Percentiles rank a stretch among this genome's conserved stretches.
Evolutionary conservation across 495 filamentous ascomycete species (phyloP).

Genomic region (Stereocaulon alpinum): DNA sequence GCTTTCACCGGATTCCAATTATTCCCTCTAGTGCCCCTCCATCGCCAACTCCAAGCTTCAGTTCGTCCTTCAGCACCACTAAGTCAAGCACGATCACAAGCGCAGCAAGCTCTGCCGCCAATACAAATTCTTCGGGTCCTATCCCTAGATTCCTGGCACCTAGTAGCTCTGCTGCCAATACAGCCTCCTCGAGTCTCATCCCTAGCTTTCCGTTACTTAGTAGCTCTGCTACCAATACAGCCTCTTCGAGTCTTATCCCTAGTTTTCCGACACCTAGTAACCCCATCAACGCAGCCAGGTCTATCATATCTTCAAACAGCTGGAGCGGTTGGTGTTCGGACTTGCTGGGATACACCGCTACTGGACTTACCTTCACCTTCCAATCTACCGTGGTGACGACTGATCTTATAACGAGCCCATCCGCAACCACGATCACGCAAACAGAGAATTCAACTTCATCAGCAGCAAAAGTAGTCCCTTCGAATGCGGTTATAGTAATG

Average conservation of each 20-base stretch:
- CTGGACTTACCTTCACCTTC: neutral
- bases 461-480: neutral
- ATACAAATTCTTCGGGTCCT: neutral
- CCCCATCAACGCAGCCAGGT: slow-evolving; percentile 1
- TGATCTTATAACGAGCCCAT: neutral
- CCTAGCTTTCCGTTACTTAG: neutral
- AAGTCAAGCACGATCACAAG: neutral
- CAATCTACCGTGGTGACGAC: neutral
- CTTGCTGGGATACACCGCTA: slow-evolving; percentile 2
- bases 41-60: neutral
- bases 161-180: neutral
- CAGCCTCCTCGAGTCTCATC: neutral
- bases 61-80: neutral
- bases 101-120: neutral
- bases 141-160: neutral
- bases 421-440: neutral
- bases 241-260: neutral
- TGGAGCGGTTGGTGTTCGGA: slow-evolving; percentile 10
- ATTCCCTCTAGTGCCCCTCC: neutral
- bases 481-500: neutral
- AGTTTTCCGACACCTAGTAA: neutral
- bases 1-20: too few relatives aligned
- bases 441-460: neutral
- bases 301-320: neutral
- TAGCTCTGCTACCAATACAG: neutral